These are phyloP conservation scores for Apiospora hydei DNA, from an alignment of 2,329 filamentous ascomycete species.

Conservation along the genomic window DNA sequence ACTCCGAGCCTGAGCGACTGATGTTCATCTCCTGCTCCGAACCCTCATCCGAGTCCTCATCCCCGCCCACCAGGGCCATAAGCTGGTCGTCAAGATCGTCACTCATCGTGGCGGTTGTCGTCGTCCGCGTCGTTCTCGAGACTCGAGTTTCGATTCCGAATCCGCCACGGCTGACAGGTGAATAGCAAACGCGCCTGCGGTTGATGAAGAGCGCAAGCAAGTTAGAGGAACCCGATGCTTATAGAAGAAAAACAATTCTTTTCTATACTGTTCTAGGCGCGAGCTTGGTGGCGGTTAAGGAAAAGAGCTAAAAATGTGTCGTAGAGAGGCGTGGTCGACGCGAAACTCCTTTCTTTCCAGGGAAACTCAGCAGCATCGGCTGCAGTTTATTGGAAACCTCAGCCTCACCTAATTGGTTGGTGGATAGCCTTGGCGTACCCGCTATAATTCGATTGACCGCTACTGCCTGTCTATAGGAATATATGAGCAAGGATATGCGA, in stretches of 20 bases:
- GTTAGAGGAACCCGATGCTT: background rate
- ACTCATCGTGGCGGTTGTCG: slow-evolving; percentile 60
- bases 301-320: background rate
- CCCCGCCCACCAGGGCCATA: slow-evolving; percentile 87
- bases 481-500: background rate
- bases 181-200: slow-evolving; percentile 8
- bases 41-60: slow-evolving; percentile 66
- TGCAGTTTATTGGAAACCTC: slow-evolving; percentile 16
- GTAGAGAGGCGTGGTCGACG: background rate
- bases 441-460: slow-evolving; percentile 10
- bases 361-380: slow-evolving; percentile 9
- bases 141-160: background rate
- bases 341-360: slow-evolving; percentile 18
- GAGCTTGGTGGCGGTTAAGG: background rate
- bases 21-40: slow-evolving; percentile 57
- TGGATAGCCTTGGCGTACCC: background rate
- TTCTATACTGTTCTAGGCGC: background rate
- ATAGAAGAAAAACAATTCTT: background rate
- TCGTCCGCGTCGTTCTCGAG: slow-evolving; percentile 1
- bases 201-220: slow-evolving; percentile 2
- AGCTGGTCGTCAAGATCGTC: slow-evolving; percentile 93
- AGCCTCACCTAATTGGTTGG: slow-evolving; percentile 12
- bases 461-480: background rate
- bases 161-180: background rate
- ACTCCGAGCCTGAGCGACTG: slow-evolving; percentile 63